Base-by-base conservation (phyloP, 768 basidiomycete species). In the Leccinum olivaceopallidum region DNA sequence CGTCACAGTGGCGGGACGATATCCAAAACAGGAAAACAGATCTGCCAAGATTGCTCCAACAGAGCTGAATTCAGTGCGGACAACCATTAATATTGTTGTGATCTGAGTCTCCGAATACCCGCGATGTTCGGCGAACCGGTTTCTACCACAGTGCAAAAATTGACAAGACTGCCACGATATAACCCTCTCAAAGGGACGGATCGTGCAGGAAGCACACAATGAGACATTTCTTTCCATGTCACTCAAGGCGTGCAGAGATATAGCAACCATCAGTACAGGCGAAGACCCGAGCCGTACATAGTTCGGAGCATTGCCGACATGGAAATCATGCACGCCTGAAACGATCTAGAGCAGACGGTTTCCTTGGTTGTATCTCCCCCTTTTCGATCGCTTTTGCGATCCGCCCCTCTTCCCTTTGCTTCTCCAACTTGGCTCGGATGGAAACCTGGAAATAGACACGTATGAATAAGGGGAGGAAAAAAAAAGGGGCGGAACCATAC, bases 361-460 rank as follows among this genome's bases (percentile, higher is more conserved):
- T 69, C 56, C 55, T 63, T n/a, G 71, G 60, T 48, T 68, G 69
- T 26, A 71, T 56, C 53, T 66, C 67, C 36, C 70, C 76, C 39
- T 74, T 78, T 42, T 73, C 77, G 51, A 72, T 71, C 48, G 70
- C 69, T 59, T 68, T 76, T 30, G 73, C 76, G 30, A 64, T 26
- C 32, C 73, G 70, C 58, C 75, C 77, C 61, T 84, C 81, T 58
- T 81, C 80, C 61, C 75, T 78, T 60, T 86, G 81, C 63, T 81
- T 85, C 65, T 86, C 83, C 61, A 89, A 69, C 69, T 89, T 90
- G 50, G 82, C 82, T 9, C 87, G 85, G 59, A 89, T 81, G 1
- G 87, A 85, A n/a, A 84, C 79, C 73, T 83, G 22, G 5, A 55
- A 9, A 12, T 50, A 56, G 37, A 47, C 18, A 44, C 22, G 36